These are phyloP conservation scores for Beta macrorhiza DNA, from an alignment of 179 eudicot species.

Conservation along the genomic window DNA sequence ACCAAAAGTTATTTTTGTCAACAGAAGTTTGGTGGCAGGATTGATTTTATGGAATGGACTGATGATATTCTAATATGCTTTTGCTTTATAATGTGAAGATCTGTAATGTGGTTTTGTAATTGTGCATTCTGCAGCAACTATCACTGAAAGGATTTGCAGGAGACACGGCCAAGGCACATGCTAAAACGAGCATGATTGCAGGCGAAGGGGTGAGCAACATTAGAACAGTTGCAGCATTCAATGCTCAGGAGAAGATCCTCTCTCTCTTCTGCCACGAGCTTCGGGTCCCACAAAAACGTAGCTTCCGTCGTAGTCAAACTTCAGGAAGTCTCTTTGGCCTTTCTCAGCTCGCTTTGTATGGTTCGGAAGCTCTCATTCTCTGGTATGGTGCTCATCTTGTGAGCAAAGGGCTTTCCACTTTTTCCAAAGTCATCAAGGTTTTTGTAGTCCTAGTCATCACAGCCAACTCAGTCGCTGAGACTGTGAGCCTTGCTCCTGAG, in stretches of 20 bases:
- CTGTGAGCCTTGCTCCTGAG: slow-evolving; percentile 96
- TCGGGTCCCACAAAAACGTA: slow-evolving; percentile 66
- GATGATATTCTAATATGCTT: background rate
- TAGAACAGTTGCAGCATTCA: slow-evolving; percentile 95
- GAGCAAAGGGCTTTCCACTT: slow-evolving; percentile 74
- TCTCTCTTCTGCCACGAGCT: slow-evolving; percentile 76
- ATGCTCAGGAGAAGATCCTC: slow-evolving; percentile 87
- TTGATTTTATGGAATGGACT: background rate
- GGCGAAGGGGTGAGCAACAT: slow-evolving; percentile 99
- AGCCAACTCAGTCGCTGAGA: slow-evolving; percentile 94
- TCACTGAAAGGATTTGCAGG: slow-evolving; percentile 98
- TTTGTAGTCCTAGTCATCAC: slow-evolving; percentile 91
- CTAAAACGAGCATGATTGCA: slow-evolving; percentile 99
- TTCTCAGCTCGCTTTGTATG: slow-evolving; percentile 92
- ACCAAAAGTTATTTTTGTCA: background rate
- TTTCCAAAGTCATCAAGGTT: slow-evolving; percentile 92
- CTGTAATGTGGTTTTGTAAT: background rate
- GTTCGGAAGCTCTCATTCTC: slow-evolving; percentile 87
- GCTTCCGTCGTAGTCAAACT: slow-evolving; percentile 67
- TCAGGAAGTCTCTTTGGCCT: slow-evolving; percentile 87
- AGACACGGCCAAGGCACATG: slow-evolving; percentile 99
- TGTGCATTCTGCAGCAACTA: slow-evolving; percentile 67
- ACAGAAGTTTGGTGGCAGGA: background rate
- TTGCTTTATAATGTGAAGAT: background rate
- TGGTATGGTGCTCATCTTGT: slow-evolving; percentile 99